phyloP scores from a whole-genome alignment of 257 asterid species.

The Asclepias syriaca region DNA sequence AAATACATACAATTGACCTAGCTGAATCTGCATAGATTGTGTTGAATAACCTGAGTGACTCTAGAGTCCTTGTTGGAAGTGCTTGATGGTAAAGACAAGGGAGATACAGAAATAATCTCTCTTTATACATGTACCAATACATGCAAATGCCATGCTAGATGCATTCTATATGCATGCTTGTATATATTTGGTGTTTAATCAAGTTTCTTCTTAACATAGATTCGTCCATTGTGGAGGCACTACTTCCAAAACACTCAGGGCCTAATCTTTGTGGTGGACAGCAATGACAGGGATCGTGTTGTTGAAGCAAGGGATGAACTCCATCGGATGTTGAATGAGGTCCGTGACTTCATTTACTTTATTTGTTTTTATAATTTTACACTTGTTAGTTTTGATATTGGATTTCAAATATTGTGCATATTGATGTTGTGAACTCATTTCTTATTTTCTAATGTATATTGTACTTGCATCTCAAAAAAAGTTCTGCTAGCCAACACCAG shows the following conservation, averaged over 20 bases:
- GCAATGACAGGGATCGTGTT: slow-evolving; percentile 42
- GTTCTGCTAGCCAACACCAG: not conserved
- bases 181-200: not conserved
- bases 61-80: no score
- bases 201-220: slow-evolving; percentile 15
- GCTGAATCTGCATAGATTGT: no score
- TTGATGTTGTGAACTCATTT: not conserved
- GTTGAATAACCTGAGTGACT: no score
- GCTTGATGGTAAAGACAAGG: no score
- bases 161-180: not conserved
- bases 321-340: slow-evolving; percentile 48
- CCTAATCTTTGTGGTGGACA: slow-evolving; percentile 40
- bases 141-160: not conserved
- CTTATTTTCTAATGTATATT: not conserved
- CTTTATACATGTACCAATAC: not conserved
- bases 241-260: slow-evolving; percentile 45
- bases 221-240: slow-evolving; percentile 49
- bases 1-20: no score
- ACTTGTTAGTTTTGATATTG: not conserved
- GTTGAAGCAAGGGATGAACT: slow-evolving; percentile 45
- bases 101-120: no score
- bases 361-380: not conserved
- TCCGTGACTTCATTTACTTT: not conserved
- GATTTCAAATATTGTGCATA: not conserved
- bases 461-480: not conserved